Base-by-base conservation (phyloP, 148 eudicot species). In the Arctostaphylos glauca region DNA sequence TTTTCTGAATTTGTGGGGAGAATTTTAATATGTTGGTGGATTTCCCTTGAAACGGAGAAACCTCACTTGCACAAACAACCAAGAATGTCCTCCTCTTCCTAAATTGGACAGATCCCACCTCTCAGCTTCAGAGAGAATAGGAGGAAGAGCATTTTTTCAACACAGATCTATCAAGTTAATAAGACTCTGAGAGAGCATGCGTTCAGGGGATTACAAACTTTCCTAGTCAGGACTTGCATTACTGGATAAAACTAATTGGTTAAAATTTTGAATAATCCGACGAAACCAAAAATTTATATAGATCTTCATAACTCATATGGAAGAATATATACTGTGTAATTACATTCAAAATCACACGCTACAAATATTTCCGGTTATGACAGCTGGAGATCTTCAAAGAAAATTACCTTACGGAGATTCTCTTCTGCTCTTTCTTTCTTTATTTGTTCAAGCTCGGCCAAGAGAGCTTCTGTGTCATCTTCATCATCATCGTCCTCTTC, bases 361-460 rank as follows among this genome's bases (percentile, higher is more conserved):
- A 58, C n/a, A 15, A 78, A 9, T 3, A 60, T 47, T n/a, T 58
- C 38, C 50, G 13, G 9, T 54, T 3, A 38, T 47, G 18, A 79
- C n/a, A 59, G 52, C 50, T 56, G 25, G 13, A 23, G 7, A 82
- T 38, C 21, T 50, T 6, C 53, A 18, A 43, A 48, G 58, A 46
- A 48, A 75, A 91, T 86, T 78, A 96, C 99, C 87, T 89, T 89
- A 15, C 93, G 94, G 21, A 90, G 87, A 86, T 90, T 94, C 84
- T 93, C 98, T 86, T 96, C 99, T 75, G 94, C 97, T 84, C 91
- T 96, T 88, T 96, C 99, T 87, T 88, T 94, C 90, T 87, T 94
- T 87, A 96, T 90, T 19, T 87, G 93, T 86, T 93, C 98, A 88
- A 96, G 99, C 85, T 92, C 98, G 46, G 96, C 96, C 86, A 93